Conservation (phyloP, 1,284 basidiomycete species). For the Cryptococcus hybrid region DNA sequence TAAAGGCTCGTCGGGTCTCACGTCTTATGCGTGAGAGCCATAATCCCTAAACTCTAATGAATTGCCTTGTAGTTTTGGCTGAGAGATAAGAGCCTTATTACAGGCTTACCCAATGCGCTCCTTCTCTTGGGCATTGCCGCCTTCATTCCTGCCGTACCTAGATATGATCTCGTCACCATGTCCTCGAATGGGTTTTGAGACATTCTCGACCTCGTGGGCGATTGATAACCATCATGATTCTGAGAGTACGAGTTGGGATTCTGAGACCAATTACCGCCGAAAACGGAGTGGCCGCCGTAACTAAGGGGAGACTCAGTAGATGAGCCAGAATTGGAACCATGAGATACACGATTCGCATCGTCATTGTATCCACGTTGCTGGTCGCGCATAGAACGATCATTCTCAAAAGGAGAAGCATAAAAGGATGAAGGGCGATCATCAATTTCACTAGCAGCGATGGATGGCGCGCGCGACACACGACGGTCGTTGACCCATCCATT, state of each 20-base stretch:
- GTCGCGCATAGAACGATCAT: conserved; percentile 38
- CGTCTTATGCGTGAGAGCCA: too few relatives aligned
- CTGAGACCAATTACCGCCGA: conserved; percentile 22
- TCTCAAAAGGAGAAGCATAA: conserved; percentile 50
- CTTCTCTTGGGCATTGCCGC: conserved; percentile 15
- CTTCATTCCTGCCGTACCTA: conserved; percentile 7
- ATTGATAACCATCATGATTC: background rate
- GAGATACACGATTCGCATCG: background rate
- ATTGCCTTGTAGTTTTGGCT: conserved; percentile 48
- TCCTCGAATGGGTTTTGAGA: conserved; percentile 49
- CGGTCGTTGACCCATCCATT: conserved; percentile 12
- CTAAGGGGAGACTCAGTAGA: conserved; percentile 5
- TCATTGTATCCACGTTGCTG: conserved; percentile 12
- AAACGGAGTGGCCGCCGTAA: conserved; percentile 27
- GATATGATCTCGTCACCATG: conserved; percentile 40
- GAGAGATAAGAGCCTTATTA: conserved; percentile 49
- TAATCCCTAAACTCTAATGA: conserved; percentile 50
- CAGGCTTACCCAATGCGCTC: conserved; percentile 21
- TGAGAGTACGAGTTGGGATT: conserved; percentile 11
- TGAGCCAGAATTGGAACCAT: conserved; percentile 1
- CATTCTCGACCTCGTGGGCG: background rate
- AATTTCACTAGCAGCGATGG: conserved; percentile 47
- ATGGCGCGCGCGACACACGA: conserved; percentile 32
- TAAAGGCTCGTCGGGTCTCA: too few relatives aligned
- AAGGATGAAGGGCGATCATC: conserved; percentile 50